Evolutionary conservation across 495 filamentous ascomycete genomes (phyloP), one percentile per base, ranked within the genome.

Genomic region (Xeromyces bisporus): DNA sequence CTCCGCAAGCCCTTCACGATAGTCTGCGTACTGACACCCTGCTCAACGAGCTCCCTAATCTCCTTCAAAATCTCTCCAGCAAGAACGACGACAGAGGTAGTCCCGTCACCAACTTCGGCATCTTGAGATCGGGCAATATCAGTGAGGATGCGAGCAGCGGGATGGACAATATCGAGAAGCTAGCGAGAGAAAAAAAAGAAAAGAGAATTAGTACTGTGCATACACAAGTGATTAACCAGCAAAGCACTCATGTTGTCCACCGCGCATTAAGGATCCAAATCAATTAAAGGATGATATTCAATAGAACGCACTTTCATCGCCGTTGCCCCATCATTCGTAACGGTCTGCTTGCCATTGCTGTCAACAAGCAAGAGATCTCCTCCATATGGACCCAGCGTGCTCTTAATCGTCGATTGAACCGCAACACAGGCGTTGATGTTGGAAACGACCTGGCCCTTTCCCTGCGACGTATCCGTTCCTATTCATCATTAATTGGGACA

Each of bases 61-160:
- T 96, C 89, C 63, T 93, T 94, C 38, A 97, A 56, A 41, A 97
- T 85, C 57, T 97, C 89, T 32, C 91, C 89, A 24, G 89, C 89
- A 18, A 97, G 54, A 14, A 97, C 86, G 12, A 96, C 87, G 6
- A 96, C 87, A 10, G 87, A 94, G 25, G 89, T 96, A 25, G 87
- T 96, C 47, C 87, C 87, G 53, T 96, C 89, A 45, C 89, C 89
- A 28, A 97, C 89, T 66, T 97, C 89, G 36, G 89, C 89, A 54
- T 97, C 89, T 76, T 97, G 89, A 40, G 89, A 96, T 48, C 89
- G 77, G 31, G 89, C 89, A 46, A 97, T 96, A 50, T 97, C 89
- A 49, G 87, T 92, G 43, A 97, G 77, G 60, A 97, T 93, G 52
- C 89, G 79, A 42, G 89, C 89, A 41, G 89, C 89, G 33, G 89